phyloP scores from a whole-genome alignment of 176 grass and related monocot species.

The Bolboschoenus planiculmis region DNA sequence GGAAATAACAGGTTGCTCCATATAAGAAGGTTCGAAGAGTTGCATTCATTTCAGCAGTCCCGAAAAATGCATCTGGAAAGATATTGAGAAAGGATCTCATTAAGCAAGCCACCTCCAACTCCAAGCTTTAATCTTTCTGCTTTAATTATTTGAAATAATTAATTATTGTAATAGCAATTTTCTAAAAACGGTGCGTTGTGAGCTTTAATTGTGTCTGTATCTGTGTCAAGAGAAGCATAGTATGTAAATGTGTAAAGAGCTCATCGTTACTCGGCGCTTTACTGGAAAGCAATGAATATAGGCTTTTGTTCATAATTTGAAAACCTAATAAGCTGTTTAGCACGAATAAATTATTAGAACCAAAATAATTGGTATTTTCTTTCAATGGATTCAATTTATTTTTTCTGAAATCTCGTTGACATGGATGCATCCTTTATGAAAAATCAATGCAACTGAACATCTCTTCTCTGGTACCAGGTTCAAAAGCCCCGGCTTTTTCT shows the following conservation, averaged over 20 bases:
- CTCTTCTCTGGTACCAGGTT: not conserved
- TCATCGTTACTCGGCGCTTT: not conserved
- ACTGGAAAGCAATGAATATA: not conserved
- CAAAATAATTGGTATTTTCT: not conserved
- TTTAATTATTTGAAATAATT: not conserved
- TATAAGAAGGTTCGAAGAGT: conserved; percentile 91
- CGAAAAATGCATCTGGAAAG: conserved; percentile 94
- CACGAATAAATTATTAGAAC: not conserved
- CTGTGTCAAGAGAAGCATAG: not conserved
- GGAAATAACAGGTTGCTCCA: conserved; percentile 54
- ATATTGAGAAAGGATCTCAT: conserved; percentile 94
- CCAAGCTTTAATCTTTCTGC: conserved; percentile 45
- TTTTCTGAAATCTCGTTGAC: not conserved
- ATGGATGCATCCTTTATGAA: not conserved
- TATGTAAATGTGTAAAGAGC: not conserved
- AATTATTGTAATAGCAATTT: not conserved
- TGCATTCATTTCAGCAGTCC: conserved; percentile 56
- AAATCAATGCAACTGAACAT: not conserved
- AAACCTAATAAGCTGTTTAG: not conserved
- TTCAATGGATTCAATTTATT: not conserved
- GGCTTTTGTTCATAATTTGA: not conserved
- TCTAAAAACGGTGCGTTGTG: not conserved
- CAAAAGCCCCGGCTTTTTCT: not conserved
- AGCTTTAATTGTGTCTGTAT: not conserved
- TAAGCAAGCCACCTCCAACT: conserved; percentile 78